These are phyloP conservation scores for Cardiospermum halicacabum DNA, from an alignment of 345 rosid genomes.

Conservation along the genomic window DNA sequence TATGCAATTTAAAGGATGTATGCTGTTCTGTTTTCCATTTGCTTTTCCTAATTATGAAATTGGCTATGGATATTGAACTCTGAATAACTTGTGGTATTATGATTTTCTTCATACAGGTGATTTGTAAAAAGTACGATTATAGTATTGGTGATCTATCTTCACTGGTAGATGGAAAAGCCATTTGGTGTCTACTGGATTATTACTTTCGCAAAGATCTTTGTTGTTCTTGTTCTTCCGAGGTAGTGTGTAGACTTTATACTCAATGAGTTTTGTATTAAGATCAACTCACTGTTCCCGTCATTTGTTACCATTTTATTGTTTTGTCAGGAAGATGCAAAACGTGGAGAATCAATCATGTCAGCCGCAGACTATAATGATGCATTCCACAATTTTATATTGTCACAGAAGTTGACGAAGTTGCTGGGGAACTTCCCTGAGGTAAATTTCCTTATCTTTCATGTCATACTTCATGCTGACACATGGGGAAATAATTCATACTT, in stretches of 20 bases:
- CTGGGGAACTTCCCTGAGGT: constrained; percentile 95
- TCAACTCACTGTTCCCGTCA: constrained; percentile 6
- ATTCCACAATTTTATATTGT: constrained; percentile 74
- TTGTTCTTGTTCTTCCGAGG: constrained; percentile 55
- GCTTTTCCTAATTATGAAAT: not conserved
- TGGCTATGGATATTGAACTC: not conserved
- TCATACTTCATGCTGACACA: not conserved
- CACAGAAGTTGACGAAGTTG: constrained; percentile 70
- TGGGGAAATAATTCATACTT: not conserved
- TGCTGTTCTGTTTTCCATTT: not conserved
- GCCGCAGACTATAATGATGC: constrained; percentile 65
- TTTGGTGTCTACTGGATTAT: constrained; percentile 94
- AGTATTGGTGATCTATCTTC: constrained; percentile 47
- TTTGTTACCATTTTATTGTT: constrained; percentile 14
- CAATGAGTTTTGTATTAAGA: constrained; percentile 3
- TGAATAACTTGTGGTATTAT: not conserved
- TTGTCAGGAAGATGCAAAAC: constrained; percentile 45
- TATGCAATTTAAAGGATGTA: constrained; percentile 13
- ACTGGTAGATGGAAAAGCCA: constrained; percentile 78
- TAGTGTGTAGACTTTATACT: constrained; percentile 20
- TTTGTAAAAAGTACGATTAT: constrained; percentile 53
- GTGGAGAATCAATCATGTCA: constrained; percentile 66
- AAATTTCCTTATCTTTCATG: constrained; percentile 11
- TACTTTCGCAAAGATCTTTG: constrained; percentile 77
- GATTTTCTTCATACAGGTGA: too few relatives aligned